Evolutionary conservation across 1,284 basidiomycete species (phyloP).

Genomic region (Microstroma glucosiphilum): DNA sequence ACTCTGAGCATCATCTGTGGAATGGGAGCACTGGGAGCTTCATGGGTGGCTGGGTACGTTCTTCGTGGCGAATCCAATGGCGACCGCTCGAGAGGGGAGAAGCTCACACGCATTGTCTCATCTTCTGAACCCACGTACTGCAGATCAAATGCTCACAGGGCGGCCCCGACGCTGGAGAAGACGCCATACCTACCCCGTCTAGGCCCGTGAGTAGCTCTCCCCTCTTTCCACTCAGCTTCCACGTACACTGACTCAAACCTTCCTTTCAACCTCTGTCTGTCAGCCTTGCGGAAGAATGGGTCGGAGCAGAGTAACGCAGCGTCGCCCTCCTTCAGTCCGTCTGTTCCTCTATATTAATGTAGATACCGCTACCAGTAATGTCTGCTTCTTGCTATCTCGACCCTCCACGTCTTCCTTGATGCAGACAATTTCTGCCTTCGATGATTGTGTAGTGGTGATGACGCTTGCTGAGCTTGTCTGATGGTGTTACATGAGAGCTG

Average conservation of each 20-base stretch:
- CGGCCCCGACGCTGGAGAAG: conserved; percentile 1
- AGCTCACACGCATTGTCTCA: background rate
- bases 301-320: background rate
- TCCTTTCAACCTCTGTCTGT: background rate
- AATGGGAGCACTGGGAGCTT: conserved; percentile 40
- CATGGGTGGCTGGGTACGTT: conserved; percentile 38
- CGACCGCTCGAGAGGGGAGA: background rate
- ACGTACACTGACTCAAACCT: background rate
- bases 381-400: too few relatives aligned
- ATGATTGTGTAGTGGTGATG: too few relatives aligned
- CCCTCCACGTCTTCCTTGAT: too few relatives aligned
- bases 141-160: background rate
- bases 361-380: too few relatives aligned
- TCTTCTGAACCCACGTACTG: background rate
- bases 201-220: conserved; percentile 1
- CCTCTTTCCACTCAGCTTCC: background rate
- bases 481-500: too few relatives aligned
- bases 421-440: too few relatives aligned
- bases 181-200: background rate
- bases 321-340: background rate
- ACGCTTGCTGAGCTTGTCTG: too few relatives aligned
- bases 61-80: conserved; percentile 13
- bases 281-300: conserved; percentile 6
- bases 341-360: background rate
- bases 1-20: conserved; percentile 35